Evolutionary conservation across 1,284 basidiomycete genomes (phyloP).

Genomic region (Austroboletus rostrupii): DNA sequence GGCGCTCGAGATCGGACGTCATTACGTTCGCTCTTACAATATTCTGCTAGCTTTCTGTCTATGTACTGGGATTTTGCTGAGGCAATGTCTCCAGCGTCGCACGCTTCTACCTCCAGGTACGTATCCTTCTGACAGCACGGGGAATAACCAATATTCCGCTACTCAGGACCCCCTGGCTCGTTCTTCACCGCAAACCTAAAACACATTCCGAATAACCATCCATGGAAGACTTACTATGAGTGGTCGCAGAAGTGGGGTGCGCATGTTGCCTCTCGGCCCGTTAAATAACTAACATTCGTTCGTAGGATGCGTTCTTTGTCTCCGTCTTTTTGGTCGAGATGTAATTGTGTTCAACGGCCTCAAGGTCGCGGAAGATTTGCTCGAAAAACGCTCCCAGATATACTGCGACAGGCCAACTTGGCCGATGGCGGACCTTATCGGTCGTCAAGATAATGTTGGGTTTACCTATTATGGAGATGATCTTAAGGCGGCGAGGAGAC

Average conservation of each 20-base stretch:
- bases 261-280: not conserved
- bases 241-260: constrained; percentile 12
- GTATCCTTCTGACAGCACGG: not conserved
- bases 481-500: constrained; percentile 9
- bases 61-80: not conserved
- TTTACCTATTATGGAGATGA: constrained; percentile 13
- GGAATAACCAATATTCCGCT: not conserved
- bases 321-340: constrained; percentile 30
- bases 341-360: constrained; percentile 35
- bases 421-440: constrained; percentile 29
- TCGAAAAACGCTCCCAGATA: constrained; percentile 34
- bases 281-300: not conserved
- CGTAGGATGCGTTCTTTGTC: constrained; percentile 25
- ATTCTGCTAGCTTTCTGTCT: not conserved
- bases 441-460: constrained; percentile 21
- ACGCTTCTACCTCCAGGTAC: constrained; percentile 2
- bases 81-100: not conserved
- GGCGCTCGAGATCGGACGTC: not conserved
- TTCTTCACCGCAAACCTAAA: constrained; percentile 3
- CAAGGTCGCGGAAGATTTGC: constrained; percentile 30
- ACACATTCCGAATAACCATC: constrained; percentile 2
- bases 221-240: constrained; percentile 11
- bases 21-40: not conserved
- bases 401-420: constrained; percentile 35
- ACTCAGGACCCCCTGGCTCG: constrained; percentile 6